A percentile compares a stretch with the other conserved stretches of the same genome.
phyloP scores from a whole-genome alignment of 2,329 filamentous ascomycete genomes.

The Fusarium torulosum region DNA sequence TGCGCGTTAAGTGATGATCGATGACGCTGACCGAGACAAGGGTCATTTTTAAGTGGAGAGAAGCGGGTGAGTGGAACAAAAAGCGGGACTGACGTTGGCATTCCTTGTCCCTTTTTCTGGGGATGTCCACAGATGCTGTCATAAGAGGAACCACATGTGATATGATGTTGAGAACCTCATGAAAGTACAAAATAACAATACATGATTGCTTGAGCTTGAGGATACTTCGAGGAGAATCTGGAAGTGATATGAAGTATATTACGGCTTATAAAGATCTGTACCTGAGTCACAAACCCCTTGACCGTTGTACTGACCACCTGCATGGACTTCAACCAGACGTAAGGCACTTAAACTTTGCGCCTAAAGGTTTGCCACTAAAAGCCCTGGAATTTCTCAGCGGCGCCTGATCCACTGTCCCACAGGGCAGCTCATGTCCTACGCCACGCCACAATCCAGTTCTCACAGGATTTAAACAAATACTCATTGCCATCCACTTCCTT shows the following conservation, averaged over 20 bases:
- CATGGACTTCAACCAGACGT: constrained; percentile 1
- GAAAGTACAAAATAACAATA: constrained; percentile 11
- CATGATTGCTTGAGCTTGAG: not conserved
- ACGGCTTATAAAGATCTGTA: not conserved
- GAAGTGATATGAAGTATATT: not conserved
- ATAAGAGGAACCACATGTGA: constrained; percentile 29
- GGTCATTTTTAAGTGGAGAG: constrained; percentile 34
- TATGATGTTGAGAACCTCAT: constrained; percentile 20
- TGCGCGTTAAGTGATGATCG: constrained; percentile 41
- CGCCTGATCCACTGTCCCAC: constrained; percentile 38
- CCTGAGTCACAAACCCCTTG: constrained; percentile 18
- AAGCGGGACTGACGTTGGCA: constrained; percentile 30
- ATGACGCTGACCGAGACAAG: constrained; percentile 39
- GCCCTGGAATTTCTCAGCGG: constrained; percentile 41
- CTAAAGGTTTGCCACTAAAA: constrained; percentile 36
- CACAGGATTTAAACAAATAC: constrained; percentile 41
- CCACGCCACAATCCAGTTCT: constrained; percentile 43
- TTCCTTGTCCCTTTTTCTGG: constrained; percentile 40
- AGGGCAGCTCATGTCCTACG: constrained; percentile 33
- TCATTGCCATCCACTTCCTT: constrained; percentile 32
- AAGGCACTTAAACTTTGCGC: constrained; percentile 24
- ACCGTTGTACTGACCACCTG: constrained; percentile 18
- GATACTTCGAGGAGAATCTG: not conserved
- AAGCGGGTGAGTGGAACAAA: constrained; percentile 39
- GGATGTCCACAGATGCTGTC: constrained; percentile 39